A percentile compares a stretch with the other conserved stretches of the same genome.
These are phyloP conservation scores for Cichorium intybus DNA, from an alignment of 140 eudicot genomes.

Conservation along the genomic window DNA sequence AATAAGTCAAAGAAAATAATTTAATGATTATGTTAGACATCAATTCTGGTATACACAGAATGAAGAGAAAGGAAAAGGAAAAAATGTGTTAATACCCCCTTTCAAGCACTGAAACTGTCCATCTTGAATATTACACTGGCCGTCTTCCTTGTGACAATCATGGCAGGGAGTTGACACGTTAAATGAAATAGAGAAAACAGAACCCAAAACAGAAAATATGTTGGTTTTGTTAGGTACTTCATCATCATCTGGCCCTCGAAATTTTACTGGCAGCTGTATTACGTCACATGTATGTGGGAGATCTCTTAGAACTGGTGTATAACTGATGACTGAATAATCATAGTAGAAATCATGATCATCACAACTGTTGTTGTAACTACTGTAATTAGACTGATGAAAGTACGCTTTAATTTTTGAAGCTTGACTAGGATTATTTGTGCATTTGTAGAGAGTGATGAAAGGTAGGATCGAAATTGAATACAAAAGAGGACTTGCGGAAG, in stretches of 20 bases:
- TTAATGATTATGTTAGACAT: background rate
- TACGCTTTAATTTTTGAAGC: background rate
- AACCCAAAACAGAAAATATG: slow-evolving; percentile 11
- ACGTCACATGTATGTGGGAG: slow-evolving; percentile 17
- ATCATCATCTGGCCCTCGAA: background rate
- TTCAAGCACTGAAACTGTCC: slow-evolving; percentile 2
- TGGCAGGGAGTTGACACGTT: background rate
- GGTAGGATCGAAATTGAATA: slow-evolving; percentile 1
- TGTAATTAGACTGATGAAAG: background rate
- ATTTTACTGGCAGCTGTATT: slow-evolving; percentile 11
- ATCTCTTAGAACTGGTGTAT: background rate
- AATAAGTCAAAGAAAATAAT: background rate
- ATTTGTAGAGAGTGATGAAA: slow-evolving; percentile 21
- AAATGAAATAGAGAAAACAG: background rate
- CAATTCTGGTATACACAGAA: background rate
- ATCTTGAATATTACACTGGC: background rate
- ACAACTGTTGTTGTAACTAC: background rate
- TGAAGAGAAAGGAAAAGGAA: background rate
- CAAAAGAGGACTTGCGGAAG: slow-evolving; percentile 13
- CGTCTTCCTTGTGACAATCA: slow-evolving; percentile 8
- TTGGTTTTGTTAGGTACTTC: background rate
- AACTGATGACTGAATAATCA: background rate
- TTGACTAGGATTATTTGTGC: background rate
- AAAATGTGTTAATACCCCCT: slow-evolving; percentile 4
- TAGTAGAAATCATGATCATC: slow-evolving; percentile 3